Percentiles rank a stretch among this genome's conserved stretches.
phyloP scores from a whole-genome alignment of 805 yeast species.

The Candida awuae region DNA sequence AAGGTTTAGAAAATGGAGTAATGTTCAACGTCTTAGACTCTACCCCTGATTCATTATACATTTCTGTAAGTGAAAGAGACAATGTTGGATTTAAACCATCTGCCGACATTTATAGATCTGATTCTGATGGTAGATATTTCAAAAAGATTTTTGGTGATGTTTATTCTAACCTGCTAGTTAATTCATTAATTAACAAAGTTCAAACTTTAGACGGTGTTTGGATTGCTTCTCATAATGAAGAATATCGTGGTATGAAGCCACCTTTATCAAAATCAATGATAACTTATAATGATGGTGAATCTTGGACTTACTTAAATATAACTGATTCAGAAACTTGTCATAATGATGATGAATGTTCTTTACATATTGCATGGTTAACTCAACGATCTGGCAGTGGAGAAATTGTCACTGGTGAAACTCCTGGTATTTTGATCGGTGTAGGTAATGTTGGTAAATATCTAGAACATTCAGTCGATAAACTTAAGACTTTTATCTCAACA shows the following conservation, averaged over 20 bases:
- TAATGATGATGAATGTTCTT: slow-evolving; percentile 40
- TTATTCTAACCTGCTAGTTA: slow-evolving; percentile 30
- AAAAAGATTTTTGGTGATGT: slow-evolving; percentile 35
- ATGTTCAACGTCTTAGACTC: slow-evolving; percentile 34
- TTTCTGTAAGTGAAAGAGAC: slow-evolving; percentile 29
- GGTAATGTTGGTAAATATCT: slow-evolving; percentile 74
- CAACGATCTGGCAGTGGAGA: slow-evolving; percentile 36
- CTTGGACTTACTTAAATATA: slow-evolving; percentile 43
- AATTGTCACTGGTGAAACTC: slow-evolving; percentile 43
- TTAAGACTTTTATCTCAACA: slow-evolving; percentile 52
- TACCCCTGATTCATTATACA: slow-evolving; percentile 32
- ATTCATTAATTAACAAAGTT: slow-evolving; percentile 36
- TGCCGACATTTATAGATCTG: slow-evolving; percentile 41
- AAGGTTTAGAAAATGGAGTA: slow-evolving; percentile 31
- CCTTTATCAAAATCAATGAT: slow-evolving; percentile 28
- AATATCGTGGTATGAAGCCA: slow-evolving; percentile 15
- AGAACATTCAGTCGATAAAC: slow-evolving; percentile 17
- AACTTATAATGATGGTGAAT: slow-evolving; percentile 45
- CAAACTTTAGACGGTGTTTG: slow-evolving; percentile 55
- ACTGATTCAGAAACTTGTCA: slow-evolving; percentile 38
- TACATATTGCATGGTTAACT: slow-evolving; percentile 31
- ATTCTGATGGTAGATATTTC: slow-evolving; percentile 51
- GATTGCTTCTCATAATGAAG: slow-evolving; percentile 33
- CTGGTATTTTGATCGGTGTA: slow-evolving; percentile 51
- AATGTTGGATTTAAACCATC: slow-evolving; percentile 11